phyloP scores from a whole-genome alignment of 345 rosid species.

The Eucalyptus curtisii region DNA sequence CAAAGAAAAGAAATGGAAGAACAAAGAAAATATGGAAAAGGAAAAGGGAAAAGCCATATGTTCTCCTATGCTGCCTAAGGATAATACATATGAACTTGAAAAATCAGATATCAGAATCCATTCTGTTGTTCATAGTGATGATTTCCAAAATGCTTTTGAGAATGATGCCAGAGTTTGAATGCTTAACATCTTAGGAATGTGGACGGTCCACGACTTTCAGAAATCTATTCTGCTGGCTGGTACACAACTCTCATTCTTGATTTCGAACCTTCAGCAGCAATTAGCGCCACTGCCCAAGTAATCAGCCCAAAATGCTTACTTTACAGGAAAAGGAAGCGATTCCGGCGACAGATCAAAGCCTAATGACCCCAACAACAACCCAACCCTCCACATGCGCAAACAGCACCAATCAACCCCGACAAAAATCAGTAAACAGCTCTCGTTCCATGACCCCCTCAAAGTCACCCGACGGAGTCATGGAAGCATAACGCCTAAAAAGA shows the following conservation, averaged over 20 bases:
- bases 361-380: neutral
- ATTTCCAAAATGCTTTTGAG: neutral
- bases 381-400: neutral
- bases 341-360: neutral
- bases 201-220: accelerated
- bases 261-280: neutral
- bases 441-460: neutral
- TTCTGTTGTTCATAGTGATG: neutral
- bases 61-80: neutral
- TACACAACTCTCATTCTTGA: neutral
- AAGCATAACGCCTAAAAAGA: neutral
- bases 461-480: neutral
- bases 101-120: neutral
- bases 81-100: neutral
- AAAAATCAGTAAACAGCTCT: neutral
- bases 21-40: neutral
- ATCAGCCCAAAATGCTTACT: neutral
- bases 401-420: neutral
- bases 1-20: neutral
- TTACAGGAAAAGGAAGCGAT: neutral
- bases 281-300: neutral
- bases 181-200: neutral
- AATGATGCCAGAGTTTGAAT: neutral
- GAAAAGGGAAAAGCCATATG: neutral
- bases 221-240: neutral